Percentiles rank a stretch among this genome's conserved stretches.
These are phyloP conservation scores for Biancaea sappan DNA, from an alignment of 306 rosid species.

Conservation along the genomic window DNA sequence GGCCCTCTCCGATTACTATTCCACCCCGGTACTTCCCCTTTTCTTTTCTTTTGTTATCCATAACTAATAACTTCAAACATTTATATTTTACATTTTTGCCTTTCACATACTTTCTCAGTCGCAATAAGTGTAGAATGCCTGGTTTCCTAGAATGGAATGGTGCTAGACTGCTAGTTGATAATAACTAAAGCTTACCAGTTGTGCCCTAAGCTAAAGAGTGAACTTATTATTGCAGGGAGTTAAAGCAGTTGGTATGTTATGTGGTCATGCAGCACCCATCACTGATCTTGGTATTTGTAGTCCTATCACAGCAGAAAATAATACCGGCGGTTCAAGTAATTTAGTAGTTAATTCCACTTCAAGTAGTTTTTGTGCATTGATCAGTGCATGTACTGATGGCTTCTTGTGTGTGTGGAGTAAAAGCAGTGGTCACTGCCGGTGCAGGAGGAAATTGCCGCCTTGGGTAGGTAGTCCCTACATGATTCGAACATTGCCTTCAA, in stretches of 20 bases:
- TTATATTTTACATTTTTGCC: neutral
- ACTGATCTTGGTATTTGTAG: slow-evolving; percentile 73
- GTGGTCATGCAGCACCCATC: slow-evolving; percentile 87
- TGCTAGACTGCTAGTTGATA: neutral
- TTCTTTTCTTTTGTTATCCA: neutral
- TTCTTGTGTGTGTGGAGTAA: slow-evolving; percentile 94
- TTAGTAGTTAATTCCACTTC: slow-evolving; percentile 37
- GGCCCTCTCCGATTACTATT: slow-evolving; percentile 54
- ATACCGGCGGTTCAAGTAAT: slow-evolving; percentile 32
- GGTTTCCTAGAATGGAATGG: neutral
- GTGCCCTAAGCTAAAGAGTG: slow-evolving; percentile 3
- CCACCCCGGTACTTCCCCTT: slow-evolving; percentile 60
- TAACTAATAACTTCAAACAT: neutral
- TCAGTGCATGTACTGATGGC: slow-evolving; percentile 88
- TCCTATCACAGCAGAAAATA: slow-evolving; percentile 54
- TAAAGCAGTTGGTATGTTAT: slow-evolving; percentile 75
- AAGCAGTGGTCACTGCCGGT: slow-evolving; percentile 86
- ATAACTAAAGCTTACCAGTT: neutral
- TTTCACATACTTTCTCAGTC: neutral
- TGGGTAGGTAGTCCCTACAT: slow-evolving; percentile 89
- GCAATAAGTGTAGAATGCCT: neutral
- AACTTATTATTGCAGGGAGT: slow-evolving; percentile 59
- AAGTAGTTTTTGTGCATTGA: slow-evolving; percentile 54
- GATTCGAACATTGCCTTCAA: slow-evolving; percentile 67
- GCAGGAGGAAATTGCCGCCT: slow-evolving; percentile 86